These are phyloP conservation scores for Sporisorium exsertum DNA, from an alignment of 1,284 basidiomycete genomes.

Conservation along the genomic window DNA sequence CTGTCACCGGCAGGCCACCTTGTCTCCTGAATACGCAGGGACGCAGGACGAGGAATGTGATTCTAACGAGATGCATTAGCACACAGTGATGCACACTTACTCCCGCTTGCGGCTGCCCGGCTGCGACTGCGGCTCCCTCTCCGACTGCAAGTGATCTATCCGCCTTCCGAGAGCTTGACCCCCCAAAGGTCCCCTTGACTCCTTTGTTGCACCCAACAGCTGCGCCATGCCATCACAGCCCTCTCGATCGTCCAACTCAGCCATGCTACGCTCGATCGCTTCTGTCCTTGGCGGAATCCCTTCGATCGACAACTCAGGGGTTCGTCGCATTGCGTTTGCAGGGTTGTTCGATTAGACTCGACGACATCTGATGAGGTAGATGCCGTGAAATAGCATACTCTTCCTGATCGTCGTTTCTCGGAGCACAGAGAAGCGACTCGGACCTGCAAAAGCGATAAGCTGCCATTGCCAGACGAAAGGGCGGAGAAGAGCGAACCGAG, in stretches of 20 bases:
- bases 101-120: not conserved
- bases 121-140: not conserved
- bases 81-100: not conserved
- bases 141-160: not conserved
- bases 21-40: constrained; percentile 9
- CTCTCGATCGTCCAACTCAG: constrained; percentile 6
- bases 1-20: not conserved
- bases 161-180: not conserved
- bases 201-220: constrained; percentile 3
- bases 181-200: not conserved
- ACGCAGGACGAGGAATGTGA: constrained; percentile 11
- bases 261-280: constrained; percentile 1
- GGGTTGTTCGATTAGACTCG: not conserved
- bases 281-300: constrained; percentile 1
- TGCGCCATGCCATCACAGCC: not conserved
- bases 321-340: not conserved
- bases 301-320: not conserved
- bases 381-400: not conserved
- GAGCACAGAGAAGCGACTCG: not conserved
- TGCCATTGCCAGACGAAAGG: not conserved
- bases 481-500: constrained; percentile 5
- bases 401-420: not conserved
- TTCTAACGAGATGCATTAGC: not conserved
- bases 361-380: not conserved
- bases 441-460: not conserved